Base-by-base conservation (phyloP, 495 filamentous ascomycete genomes). In the Pseudevernia furfuracea region DNA sequence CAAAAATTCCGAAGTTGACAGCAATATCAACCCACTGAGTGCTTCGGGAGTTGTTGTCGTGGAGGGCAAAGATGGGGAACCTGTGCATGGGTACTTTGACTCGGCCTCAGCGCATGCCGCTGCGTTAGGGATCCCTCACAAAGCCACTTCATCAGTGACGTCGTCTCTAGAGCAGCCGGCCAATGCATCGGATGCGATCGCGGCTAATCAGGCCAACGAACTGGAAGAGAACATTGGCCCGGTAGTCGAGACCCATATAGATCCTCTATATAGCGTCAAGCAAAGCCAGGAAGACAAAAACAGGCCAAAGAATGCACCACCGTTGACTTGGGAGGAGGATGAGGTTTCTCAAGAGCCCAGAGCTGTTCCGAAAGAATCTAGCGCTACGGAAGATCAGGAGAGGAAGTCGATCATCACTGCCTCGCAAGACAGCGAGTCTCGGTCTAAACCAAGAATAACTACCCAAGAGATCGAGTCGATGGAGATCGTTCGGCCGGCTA, bases 201-300 rank as follows among this genome's bases (percentile, higher is more conserved):
- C 23, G 2, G 38, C 43, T 39, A 4, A n/a, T n/a, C 41, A 52
- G 17, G 10, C 14, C 12, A 28, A 43, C 34, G 56, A 32, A 37
- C 10, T 30, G n/a, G 12, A 39, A 23, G 43, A 0, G 15, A 49
- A 59, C 23, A 14, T 53, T 15, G 44, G 5, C 17, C 32, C 43
- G 14, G 32, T 36, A 11, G n/a, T 41, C 23, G 32, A 53, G 21
- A 38, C 60, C 32, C 43, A 59, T 38, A 37, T 3, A 14, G 0
- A 60, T 21, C 23, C 57, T 49, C 37, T 19, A 9, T 43, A 36
- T n/a, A 36, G n/a, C 30, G 7, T n/a, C 5, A 49, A 59, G 56
- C 53, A 61, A 57, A 73, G 66, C 60, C 73, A 71, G 58, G 73
- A 72, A 63, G 71, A 74, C 57, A 73, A 71, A 58, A 69, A 74